Base-by-base conservation (phyloP, 2,329 filamentous ascomycete genomes). In the Aspergillaceae sp. region DNA sequence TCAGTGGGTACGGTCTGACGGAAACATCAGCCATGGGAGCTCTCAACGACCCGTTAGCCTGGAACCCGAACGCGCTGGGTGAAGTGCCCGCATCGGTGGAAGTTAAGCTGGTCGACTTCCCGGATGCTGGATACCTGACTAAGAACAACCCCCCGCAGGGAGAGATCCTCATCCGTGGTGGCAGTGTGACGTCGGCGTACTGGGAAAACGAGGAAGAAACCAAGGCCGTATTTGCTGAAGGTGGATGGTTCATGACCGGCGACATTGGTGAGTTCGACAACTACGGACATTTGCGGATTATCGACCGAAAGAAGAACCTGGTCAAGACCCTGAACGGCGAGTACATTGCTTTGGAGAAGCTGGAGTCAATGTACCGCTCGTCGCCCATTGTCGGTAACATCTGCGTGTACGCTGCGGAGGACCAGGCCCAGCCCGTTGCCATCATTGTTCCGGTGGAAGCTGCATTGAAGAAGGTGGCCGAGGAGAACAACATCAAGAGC, bases 271-370 rank as follows among this genome's bases (percentile, higher is more conserved):
- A 96, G 65, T 92, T 91, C 59, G 83, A 91, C 66, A 64, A 73
- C 40, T 76, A 84, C 51, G 91, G 91, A 38, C 86, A 94, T 65
- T 70, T 97, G 54, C 80, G 77, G 57, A 84, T 97, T 64, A 90
- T 97, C 62, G 91, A 97, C 68, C 87, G 91, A 57, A 90, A 95
- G 80, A 97, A 97, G 83, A 97, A 97, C 71, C 75, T 97, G 46
- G 87, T 97, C 68, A 97, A 97, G 82, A 90, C 92, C 52, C 79
- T 87, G 54, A 89, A 90, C 50, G 91, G 91, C 56, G 91, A 97
- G 75, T 97, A 97, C 69, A 94, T 97, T 65, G 92, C 91, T 26
- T 79, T 98, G 3, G 91, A 97, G 74, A 96, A 90, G 74, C 82
- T 97, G 49, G 91, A 97, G 72, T 86, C 90, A 3, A 77, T 94